These are phyloP conservation scores for Lycium ferocissimum DNA, from an alignment of 257 asterid genomes.

Conservation along the genomic window DNA sequence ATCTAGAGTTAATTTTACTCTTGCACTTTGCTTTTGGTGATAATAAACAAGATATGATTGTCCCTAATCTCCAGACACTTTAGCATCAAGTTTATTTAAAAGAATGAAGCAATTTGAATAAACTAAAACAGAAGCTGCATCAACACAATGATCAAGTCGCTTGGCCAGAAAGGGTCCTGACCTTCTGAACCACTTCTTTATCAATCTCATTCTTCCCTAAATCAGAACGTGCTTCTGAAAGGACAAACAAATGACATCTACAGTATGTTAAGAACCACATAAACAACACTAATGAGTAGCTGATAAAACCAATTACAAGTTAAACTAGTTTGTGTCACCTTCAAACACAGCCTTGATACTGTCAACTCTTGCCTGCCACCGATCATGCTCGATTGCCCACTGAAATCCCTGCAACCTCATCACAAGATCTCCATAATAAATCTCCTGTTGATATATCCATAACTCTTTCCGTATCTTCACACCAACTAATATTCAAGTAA, in stretches of 20 bases:
- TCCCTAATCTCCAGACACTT: not conserved
- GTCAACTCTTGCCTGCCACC: constrained; percentile 90
- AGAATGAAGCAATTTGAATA: not conserved
- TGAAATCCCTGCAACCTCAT: constrained; percentile 67
- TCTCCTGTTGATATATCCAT: not conserved
- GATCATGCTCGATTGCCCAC: constrained; percentile 91
- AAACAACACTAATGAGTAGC: not conserved
- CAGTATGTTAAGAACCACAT: not conserved
- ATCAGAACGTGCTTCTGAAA: constrained; percentile 81
- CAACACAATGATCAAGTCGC: not conserved
- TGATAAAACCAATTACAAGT: not conserved
- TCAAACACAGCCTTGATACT: constrained; percentile 88
- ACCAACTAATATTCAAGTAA: not conserved
- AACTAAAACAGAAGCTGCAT: not conserved
- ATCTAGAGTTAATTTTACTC: not conserved
- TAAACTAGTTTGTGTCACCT: constrained; percentile 47
- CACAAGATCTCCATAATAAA: not conserved
- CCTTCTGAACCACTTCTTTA: constrained; percentile 88
- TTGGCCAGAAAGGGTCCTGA: constrained; percentile 34
- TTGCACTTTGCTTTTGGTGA: not conserved
- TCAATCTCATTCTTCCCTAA: constrained; percentile 68
- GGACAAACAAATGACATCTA: constrained; percentile 29
- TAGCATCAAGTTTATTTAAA: not conserved
- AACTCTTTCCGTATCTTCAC: too few relatives aligned
- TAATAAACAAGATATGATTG: not conserved